Evolutionary conservation across 1,284 basidiomycete species (phyloP).

Genomic region (Pascua sp.): DNA sequence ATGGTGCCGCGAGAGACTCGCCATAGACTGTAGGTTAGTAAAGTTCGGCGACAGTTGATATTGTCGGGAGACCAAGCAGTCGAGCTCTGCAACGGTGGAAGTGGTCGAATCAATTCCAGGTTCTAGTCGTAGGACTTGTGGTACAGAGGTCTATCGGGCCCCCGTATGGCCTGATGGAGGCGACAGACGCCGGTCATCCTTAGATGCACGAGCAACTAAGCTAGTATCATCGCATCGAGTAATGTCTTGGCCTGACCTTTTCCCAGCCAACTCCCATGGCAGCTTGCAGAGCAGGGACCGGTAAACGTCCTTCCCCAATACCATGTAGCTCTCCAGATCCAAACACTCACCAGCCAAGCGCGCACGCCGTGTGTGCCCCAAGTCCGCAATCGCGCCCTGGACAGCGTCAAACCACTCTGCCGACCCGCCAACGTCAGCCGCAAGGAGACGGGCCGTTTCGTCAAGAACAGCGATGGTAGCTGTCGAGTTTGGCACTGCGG

Average conservation of each 20-base stretch:
- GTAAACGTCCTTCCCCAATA: too few species aligned
- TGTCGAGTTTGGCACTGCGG: too few species aligned
- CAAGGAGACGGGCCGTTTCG: slow-evolving; percentile 15
- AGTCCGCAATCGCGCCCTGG: slow-evolving; percentile 18
- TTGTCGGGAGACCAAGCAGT: background rate
- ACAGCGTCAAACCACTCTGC: slow-evolving; percentile 32
- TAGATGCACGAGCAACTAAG: too few species aligned
- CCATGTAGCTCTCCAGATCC: background rate
- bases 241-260: too few species aligned
- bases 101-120: background rate
- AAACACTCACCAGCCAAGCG: slow-evolving; percentile 34
- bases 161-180: background rate
- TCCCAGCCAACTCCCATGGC: too few species aligned
- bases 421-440: slow-evolving; percentile 38
- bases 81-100: background rate
- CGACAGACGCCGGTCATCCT: too few species aligned
- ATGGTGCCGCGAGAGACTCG: slow-evolving; percentile 28
- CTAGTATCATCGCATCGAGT: too few species aligned
- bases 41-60: background rate
- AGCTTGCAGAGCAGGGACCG: too few species aligned
- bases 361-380: slow-evolving; percentile 12
- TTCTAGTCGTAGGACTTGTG: background rate
- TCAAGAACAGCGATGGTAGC: too few species aligned
- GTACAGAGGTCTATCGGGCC: background rate
- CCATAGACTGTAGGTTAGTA: slow-evolving; percentile 31